Evolutionary conservation across 208 protist genomes (phyloP).

Genomic region (Borovskyia barvae): DNA sequence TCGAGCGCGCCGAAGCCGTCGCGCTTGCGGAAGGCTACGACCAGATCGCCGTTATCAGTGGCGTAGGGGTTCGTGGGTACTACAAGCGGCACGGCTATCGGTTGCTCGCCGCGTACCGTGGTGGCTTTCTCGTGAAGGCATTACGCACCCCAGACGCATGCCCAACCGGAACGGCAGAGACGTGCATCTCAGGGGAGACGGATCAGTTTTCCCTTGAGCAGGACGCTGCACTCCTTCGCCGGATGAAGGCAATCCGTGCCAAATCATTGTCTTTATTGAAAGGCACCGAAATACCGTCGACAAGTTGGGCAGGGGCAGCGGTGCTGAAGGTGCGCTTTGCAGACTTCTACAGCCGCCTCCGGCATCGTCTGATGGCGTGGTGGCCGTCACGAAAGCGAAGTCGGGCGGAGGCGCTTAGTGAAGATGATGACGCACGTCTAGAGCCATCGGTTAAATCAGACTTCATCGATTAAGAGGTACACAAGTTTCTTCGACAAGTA

Average conservation of each 20-base stretch:
- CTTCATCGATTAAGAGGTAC: too few species aligned
- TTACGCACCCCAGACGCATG: constrained; percentile 9
- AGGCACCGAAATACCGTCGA: neutral
- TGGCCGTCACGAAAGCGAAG: constrained; percentile 17
- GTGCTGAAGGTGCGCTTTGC: neutral
- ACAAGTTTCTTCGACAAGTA: too few species aligned
- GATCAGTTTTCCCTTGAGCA: constrained; percentile 8
- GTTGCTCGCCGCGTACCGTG: constrained; percentile 32
- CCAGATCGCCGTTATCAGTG: constrained; percentile 96
- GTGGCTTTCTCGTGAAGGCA: constrained; percentile 70
- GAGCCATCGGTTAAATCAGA: too few species aligned
- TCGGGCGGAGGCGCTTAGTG: constrained; percentile 16
- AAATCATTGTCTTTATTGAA: too few species aligned
- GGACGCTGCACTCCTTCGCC: constrained; percentile 9
- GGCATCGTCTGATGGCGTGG: constrained; percentile 6
- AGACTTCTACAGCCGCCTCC: constrained; percentile 4
- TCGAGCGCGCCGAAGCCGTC: constrained; percentile 96
- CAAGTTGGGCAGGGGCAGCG: neutral
- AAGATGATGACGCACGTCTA: too few species aligned
- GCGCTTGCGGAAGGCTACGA: constrained; percentile 88
- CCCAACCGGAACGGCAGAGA: neutral
- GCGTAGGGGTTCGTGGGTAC: constrained; percentile 97
- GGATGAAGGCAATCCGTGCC: neutral
- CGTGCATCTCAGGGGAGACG: too few species aligned
- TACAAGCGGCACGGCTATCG: constrained; percentile 96